Conservation (phyloP, 1,284 basidiomycete genomes). For the Austropuccinia psidii region DNA sequence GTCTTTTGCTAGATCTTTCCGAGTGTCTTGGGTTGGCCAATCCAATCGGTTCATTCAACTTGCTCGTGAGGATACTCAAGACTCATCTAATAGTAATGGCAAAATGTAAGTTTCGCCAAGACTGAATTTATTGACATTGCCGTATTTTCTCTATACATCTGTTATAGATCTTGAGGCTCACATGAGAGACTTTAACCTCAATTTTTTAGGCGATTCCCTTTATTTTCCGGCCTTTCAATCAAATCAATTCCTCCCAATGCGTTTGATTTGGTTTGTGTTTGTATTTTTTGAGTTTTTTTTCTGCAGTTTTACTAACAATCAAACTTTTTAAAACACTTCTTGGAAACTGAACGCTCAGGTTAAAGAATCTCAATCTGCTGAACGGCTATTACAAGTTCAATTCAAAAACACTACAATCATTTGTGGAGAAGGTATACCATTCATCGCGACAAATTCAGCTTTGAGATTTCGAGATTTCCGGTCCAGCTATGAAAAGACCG, state of each 20-base stretch:
- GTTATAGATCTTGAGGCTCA: too few species aligned
- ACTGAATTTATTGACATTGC: too few species aligned
- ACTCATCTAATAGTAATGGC: too few species aligned
- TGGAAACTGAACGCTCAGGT: slow-evolving; percentile 42
- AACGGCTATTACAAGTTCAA: slow-evolving; percentile 71
- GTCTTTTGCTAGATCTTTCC: slow-evolving; percentile 84
- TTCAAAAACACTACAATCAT: slow-evolving; percentile 64
- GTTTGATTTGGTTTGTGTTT: slow-evolving; percentile 36
- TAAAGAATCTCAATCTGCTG: slow-evolving; percentile 52
- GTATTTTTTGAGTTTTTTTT: too few species aligned
- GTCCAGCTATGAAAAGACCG: slow-evolving; percentile 62
- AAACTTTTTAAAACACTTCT: slow-evolving; percentile 47
- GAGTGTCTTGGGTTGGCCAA: slow-evolving; percentile 84
- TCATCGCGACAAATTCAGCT: slow-evolving; percentile 54
- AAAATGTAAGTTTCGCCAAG: too few species aligned
- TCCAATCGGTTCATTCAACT: slow-evolving; percentile 46
- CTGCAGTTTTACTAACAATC: slow-evolving; percentile 52
- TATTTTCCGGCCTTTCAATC: too few species aligned
- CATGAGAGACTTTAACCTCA: too few species aligned
- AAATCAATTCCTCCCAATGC: background rate
- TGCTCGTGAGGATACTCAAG: slow-evolving; percentile 16
- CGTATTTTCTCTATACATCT: too few species aligned
- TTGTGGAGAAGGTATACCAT: slow-evolving; percentile 55
- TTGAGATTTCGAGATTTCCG: slow-evolving; percentile 75
- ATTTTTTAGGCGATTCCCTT: too few species aligned